Percentiles rank a stretch among this genome's conserved stretches.
Evolutionary conservation across 2,329 filamentous ascomycete species (phyloP).

Genomic region (Ophiostoma sp.): DNA sequence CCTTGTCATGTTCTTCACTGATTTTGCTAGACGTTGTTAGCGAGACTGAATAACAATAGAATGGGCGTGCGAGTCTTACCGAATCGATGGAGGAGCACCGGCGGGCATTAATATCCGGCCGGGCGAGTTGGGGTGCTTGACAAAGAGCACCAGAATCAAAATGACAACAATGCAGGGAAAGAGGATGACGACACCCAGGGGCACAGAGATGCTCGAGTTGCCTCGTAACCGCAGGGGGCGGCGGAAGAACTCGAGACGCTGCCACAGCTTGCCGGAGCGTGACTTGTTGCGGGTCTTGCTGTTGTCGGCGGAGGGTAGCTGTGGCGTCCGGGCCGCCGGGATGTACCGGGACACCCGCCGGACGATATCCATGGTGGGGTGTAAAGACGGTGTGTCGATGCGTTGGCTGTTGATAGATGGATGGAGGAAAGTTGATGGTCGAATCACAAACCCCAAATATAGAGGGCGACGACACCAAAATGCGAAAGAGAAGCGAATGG

Average conservation of each 20-base stretch:
- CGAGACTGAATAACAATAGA: neutral
- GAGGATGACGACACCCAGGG: slow-evolving; percentile 85
- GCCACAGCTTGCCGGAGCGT: slow-evolving; percentile 43
- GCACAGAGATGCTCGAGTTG: slow-evolving; percentile 90
- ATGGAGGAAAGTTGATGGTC: neutral
- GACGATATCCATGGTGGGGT: slow-evolving; percentile 56
- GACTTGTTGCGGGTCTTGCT: slow-evolving; percentile 48
- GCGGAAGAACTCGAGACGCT: slow-evolving; percentile 75
- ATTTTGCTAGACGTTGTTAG: slow-evolving; percentile 69
- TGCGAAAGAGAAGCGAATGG: neutral
- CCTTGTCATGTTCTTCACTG: slow-evolving; percentile 94
- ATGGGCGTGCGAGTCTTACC: slow-evolving; percentile 56
- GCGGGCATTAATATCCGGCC: slow-evolving; percentile 84
- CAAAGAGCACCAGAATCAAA: slow-evolving; percentile 84
- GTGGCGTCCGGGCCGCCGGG: slow-evolving; percentile 44
- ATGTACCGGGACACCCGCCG: slow-evolving; percentile 55
- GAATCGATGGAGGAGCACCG: slow-evolving; percentile 83
- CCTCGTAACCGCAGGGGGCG: slow-evolving; percentile 84
- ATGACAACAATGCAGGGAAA: slow-evolving; percentile 91
- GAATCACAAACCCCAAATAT: neutral
- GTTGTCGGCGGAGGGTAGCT: slow-evolving; percentile 54
- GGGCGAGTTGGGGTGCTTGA: slow-evolving; percentile 80
- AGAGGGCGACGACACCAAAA: slow-evolving; percentile 6
- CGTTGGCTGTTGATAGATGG: neutral
- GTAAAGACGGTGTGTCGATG: neutral